Base-by-base conservation (phyloP, 2,329 filamentous ascomycete species). In the Diatrype stigma region DNA sequence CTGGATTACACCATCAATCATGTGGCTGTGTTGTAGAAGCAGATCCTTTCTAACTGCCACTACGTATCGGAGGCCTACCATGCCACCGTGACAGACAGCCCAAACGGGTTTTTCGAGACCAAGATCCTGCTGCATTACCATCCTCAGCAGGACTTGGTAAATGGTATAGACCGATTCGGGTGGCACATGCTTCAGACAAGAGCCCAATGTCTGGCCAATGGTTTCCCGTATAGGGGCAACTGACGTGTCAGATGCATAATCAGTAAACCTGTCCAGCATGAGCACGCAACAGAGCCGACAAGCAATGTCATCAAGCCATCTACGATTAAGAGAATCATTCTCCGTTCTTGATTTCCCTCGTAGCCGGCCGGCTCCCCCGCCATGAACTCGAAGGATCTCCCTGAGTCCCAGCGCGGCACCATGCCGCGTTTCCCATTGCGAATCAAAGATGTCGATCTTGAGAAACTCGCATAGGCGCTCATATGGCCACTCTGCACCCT, bases 241-340 rank as follows among this genome's bases (percentile, higher is more conserved):
- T 1, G 95, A 96, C 48, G 90, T 99, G 68, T 99, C 94, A 5
- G 92, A 96, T 52, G 95, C 94, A 72, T 96, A 99, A 66, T 99
- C 94, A 51, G 92, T 95, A 65, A 99, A 99, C 48, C 92, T 86
- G 71, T 99, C 94, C 16, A 99, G 84, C 85, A 99, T 96, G 62
- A 99, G 86, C 48, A 99, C 92, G 66, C 90, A 96, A 69, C 92
- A 93, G 46, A 99, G 80, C 23, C 94, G 88, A 63, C 92, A 96
- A n/a, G 92, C 90, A 47, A 99, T 78, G 64, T 99, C 93, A 64
- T 97, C 89, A 19, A 99, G 81, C 91, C 91, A 99, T 65, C 78
- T 81, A 54, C 86, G 82, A 62, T 97, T 99, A 42, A 89, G 76
- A 1, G 71, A 66, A 62, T 96, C 83, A 64, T 99, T 99, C 61